Evolutionary conservation across 257 asterid genomes (phyloP).

Genomic region (Cinchona pubescens): DNA sequence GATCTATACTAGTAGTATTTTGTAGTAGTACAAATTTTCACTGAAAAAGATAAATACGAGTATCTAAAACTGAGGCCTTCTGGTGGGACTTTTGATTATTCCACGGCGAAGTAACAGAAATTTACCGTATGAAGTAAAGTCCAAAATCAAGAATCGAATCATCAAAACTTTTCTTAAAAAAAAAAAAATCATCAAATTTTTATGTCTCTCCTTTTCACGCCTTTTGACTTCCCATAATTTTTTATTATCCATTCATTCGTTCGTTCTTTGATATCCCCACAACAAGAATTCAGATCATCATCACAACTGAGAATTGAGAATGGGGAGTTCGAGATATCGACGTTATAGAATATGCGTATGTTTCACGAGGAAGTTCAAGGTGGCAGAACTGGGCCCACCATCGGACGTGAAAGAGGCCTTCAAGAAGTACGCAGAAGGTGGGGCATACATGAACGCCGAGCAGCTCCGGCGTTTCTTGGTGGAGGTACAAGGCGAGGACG

Average conservation of each 20-base stretch:
- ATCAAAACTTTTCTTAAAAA: no score
- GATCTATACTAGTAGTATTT: no score
- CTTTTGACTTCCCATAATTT: not conserved
- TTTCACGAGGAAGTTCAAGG: slow-evolving; percentile 30
- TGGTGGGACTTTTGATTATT: no score
- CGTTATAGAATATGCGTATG: slow-evolving; percentile 31
- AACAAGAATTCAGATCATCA: not conserved
- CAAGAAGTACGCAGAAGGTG: slow-evolving; percentile 51
- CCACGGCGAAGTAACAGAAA: no score
- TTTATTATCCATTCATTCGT: not conserved
- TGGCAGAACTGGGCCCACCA: slow-evolving; percentile 31
- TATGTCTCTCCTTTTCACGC: not conserved
- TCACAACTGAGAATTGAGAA: not conserved
- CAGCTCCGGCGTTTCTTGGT: slow-evolving; percentile 37
- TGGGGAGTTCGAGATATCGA: slow-evolving; percentile 37
- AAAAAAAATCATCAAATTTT: not conserved
- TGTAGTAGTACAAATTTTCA: no score
- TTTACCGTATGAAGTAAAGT: not conserved
- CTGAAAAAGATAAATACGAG: no score
- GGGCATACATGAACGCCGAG: slow-evolving; percentile 47
- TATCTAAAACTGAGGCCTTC: no score
- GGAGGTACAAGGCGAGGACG: slow-evolving; percentile 34
- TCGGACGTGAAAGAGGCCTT: slow-evolving; percentile 31
- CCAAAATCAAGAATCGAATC: not conserved
- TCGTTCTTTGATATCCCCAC: not conserved